Evolutionary conservation across 225 moss, liverwort and hornwort species (phyloP).

Genomic region (Climacium dendroides): DNA sequence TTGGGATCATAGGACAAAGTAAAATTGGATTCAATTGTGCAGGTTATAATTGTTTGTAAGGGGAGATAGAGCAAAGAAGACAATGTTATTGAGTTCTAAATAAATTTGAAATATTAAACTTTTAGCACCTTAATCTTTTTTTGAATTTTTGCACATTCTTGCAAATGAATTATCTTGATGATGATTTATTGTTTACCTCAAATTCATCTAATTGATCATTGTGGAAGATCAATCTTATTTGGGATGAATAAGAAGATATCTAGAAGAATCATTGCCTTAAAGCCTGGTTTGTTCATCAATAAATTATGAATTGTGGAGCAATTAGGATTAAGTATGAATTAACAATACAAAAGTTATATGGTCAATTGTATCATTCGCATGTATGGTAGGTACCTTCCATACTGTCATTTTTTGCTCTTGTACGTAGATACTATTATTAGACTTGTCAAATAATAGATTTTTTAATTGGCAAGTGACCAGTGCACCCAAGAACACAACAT

Average conservation of each 20-base stretch:
- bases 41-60: rapidly evolving
- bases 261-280: neutral
- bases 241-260: neutral
- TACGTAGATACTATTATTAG: neutral
- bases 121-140: neutral
- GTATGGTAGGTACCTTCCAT: rapidly evolving
- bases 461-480: neutral
- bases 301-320: neutral
- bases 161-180: neutral
- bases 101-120: neutral
- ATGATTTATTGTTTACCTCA: neutral
- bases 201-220: neutral
- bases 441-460: neutral
- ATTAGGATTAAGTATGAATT: neutral
- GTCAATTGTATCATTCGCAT: neutral
- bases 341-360: neutral
- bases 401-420: rapidly evolving
- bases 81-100: neutral
- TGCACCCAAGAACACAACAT: no score
- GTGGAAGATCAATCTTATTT: neutral
- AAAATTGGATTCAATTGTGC: neutral
- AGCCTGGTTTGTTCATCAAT: rapidly evolving
- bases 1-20: neutral
- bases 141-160: neutral
- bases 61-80: neutral